Conservation (phyloP, 371 early-diverging fungal genomes). For the Rhizopus sp. region DNA sequence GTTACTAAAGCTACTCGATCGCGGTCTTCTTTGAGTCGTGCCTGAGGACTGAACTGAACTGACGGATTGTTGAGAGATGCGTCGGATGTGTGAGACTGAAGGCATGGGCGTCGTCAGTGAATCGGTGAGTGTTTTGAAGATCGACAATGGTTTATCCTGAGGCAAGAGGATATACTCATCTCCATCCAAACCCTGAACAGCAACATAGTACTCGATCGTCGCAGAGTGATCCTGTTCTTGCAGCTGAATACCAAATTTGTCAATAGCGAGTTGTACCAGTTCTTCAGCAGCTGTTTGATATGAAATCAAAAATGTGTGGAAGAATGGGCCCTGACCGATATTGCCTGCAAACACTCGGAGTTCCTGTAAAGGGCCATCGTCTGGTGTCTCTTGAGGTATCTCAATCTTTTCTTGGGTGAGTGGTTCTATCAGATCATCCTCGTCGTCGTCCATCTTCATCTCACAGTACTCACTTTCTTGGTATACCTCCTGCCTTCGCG, state of each 20-base stretch:
- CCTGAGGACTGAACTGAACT: constrained; percentile 9
- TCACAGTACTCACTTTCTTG: constrained; percentile 5
- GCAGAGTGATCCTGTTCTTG: constrained; percentile 25
- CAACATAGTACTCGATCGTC: constrained; percentile 50
- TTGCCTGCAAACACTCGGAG: constrained; percentile 63
- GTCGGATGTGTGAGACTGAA: constrained; percentile 33
- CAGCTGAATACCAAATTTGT: constrained; percentile 44
- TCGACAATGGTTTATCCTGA: constrained; percentile 61
- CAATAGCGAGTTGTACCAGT: constrained; percentile 47
- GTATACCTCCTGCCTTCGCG: neutral
- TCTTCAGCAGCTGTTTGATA: constrained; percentile 52
- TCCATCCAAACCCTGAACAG: constrained; percentile 63
- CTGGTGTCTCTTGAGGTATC: neutral
- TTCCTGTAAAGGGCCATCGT: neutral
- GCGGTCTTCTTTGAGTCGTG: constrained; percentile 18
- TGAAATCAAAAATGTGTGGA: constrained; percentile 52
- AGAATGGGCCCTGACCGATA: constrained; percentile 57
- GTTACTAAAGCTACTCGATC: constrained; percentile 50
- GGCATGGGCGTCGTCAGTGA: constrained; percentile 66
- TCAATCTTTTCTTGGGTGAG: constrained; percentile 4
- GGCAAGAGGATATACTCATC: constrained; percentile 58
- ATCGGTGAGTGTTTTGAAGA: constrained; percentile 60
- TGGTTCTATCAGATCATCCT: neutral
- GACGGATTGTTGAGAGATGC: constrained; percentile 27
- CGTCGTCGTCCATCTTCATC: constrained; percentile 9